Percentiles rank a stretch among this genome's conserved stretches.
phyloP scores from a whole-genome alignment of 176 grass and related monocot genomes.

The Triticum monococcum region DNA sequence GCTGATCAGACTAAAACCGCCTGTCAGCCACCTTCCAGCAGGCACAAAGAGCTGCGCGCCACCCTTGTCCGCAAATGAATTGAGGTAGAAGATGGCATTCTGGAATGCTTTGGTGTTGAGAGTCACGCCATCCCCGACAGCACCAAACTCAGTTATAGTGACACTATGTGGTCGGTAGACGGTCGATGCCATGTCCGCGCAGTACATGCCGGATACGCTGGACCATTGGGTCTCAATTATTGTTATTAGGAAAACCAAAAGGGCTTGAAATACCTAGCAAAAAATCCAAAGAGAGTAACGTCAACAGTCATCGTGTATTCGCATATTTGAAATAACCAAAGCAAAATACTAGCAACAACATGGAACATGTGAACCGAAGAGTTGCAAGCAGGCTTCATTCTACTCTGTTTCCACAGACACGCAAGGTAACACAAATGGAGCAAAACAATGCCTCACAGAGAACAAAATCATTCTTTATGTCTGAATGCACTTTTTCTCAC shows the following conservation, averaged over 20 bases:
- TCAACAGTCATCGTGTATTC: constrained; percentile 10
- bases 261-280: constrained; percentile 44
- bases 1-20: constrained; percentile 92
- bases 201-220: constrained; percentile 49
- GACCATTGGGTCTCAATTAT: constrained; percentile 33
- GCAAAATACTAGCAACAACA: background rate
- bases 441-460: background rate
- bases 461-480: background rate
- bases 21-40: constrained; percentile 92
- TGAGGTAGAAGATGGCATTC: constrained; percentile 98
- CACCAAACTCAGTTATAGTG: constrained; percentile 89
- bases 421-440: background rate
- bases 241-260: constrained; percentile 54
- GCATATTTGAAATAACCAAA: background rate
- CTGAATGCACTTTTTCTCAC: too few relatives aligned
- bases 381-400: background rate
- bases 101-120: constrained; percentile 96
- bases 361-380: background rate
- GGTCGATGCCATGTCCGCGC: constrained; percentile 67
- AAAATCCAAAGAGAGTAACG: constrained; percentile 15
- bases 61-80: constrained; percentile 96
- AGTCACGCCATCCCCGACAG: constrained; percentile 85
- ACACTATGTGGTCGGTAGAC: constrained; percentile 90
- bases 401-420: background rate
- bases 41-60: constrained; percentile 92